Conservation (phyloP, 768 basidiomycete species). For the Tephrocybe sp. region DNA sequence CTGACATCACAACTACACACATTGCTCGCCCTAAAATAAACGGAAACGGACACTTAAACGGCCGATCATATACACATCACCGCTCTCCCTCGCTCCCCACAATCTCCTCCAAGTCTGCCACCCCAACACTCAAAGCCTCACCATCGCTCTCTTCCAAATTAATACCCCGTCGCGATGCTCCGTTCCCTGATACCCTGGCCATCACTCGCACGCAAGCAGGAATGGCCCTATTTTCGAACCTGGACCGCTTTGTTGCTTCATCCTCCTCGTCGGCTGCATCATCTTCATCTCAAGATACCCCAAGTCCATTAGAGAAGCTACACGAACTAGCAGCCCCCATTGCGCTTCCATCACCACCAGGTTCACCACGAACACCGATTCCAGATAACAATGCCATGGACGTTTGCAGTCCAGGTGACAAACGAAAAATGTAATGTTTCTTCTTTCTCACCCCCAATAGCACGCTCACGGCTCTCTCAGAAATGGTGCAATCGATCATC, state of each 20-base stretch:
- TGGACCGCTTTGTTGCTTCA: constrained; percentile 51
- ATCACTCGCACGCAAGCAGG: constrained; percentile 67
- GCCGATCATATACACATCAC: constrained; percentile 31
- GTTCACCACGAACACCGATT: constrained; percentile 23
- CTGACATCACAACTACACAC: constrained; percentile 32
- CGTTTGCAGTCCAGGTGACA: constrained; percentile 46
- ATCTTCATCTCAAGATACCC: constrained; percentile 9
- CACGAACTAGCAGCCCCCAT: constrained; percentile 31
- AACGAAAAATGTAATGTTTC: constrained; percentile 57
- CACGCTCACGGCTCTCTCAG: constrained; percentile 15
- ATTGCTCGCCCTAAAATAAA: constrained; percentile 34
- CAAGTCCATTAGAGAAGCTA: constrained; percentile 26
- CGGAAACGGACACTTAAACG: constrained; percentile 42
- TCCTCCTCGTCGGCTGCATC: constrained; percentile 10
- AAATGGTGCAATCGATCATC: constrained; percentile 34
- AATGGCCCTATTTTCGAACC: constrained; percentile 65
- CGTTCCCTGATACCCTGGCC: constrained; percentile 67
- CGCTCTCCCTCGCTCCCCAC: constrained; percentile 37
- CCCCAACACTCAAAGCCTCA: constrained; percentile 27
- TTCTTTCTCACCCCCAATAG: constrained; percentile 1
- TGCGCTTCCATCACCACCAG: constrained; percentile 33
- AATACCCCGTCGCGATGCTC: constrained; percentile 35
- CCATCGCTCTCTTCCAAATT: constrained; percentile 20
- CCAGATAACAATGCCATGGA: constrained; percentile 20
- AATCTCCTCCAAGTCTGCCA: constrained; percentile 24